Evolutionary conservation across 345 rosid species (phyloP), one percentile per base, ranked within the genome.

Genomic region (Turnera subulata): DNA sequence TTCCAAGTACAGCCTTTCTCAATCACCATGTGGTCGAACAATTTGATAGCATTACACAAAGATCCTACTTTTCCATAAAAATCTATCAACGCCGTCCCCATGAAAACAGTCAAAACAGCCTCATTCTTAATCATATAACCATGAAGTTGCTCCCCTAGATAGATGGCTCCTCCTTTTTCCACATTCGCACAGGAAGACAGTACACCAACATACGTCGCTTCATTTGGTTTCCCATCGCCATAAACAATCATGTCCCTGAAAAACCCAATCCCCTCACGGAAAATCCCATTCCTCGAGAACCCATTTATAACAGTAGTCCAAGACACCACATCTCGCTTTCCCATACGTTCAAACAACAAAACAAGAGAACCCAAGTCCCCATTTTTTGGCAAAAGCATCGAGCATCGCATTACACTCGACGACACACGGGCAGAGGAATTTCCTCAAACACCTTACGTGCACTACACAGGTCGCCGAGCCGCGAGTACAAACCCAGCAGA

Each of bases 291-390:
- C 44, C 43, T 72, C 45, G 64, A 50, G 59, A 83, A 77, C 72
- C 96, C 96, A 44, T 74, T 81, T 38, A 88, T 77, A 64, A 85
- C 73, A 53, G 61, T 83, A 12, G 93, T 83, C 96, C 93, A 88
- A 19, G 93, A 79, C 24, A 88, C 76, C 25, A 83, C 90, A 63
- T 85, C 90, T 19, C 61, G 72, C 39, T 62, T 53, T 43, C 39
- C 42, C 93, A 88, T 85, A 39, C 66, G 58, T 45, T 67, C 40
- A 67, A 88, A 78, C n/a, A 78, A 26, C 46, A 48, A 58, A 38
- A 72, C 55, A 64, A 88, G 90, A 62, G 69, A 79, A 58, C 18
- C 78, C 79, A 80, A 67, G 53, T 66, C 86, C 23, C 82, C 82
- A 35, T 82, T 81, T 56, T n/a, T 76, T 80, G 37, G 76, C 80